These are phyloP conservation scores for Marvania coccoides DNA, from an alignment of 139 green algal species.

Conservation along the genomic window DNA sequence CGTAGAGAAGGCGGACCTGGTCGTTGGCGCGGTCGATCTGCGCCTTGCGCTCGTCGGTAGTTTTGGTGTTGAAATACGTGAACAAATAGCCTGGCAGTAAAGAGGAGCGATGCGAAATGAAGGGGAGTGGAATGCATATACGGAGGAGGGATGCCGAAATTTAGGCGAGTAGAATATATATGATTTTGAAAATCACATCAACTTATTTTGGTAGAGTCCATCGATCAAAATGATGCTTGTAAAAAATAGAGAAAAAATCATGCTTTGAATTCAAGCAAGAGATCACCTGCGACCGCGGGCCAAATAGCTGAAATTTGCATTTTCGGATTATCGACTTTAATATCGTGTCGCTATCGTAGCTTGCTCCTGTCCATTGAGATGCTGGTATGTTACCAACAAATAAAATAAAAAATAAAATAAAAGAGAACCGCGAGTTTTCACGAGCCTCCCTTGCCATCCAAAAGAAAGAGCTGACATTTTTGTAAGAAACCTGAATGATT, in stretches of 20 bases:
- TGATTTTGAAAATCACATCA: not conserved
- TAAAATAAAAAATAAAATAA: too few relatives aligned
- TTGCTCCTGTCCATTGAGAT: too few relatives aligned
- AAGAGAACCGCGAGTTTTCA: too few relatives aligned
- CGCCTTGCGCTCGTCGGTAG: slow-evolving; percentile 69
- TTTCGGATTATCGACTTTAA: too few relatives aligned
- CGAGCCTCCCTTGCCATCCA: too few relatives aligned
- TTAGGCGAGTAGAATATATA: not conserved
- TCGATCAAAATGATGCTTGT: not conserved
- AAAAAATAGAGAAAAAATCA: not conserved
- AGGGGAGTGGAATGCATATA: not conserved
- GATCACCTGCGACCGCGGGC: slow-evolving; percentile 2
- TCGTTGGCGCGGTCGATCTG: slow-evolving; percentile 80
- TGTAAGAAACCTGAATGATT: too few relatives aligned
- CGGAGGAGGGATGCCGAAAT: too few relatives aligned
- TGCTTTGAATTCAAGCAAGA: not conserved
- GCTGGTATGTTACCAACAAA: too few relatives aligned
- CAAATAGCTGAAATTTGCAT: not conserved
- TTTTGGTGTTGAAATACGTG: slow-evolving; percentile 74
- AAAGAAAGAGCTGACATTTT: too few relatives aligned
- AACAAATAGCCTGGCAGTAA: slow-evolving; percentile 61
- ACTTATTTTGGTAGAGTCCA: not conserved
- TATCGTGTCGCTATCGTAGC: too few relatives aligned
- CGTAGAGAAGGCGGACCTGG: slow-evolving; percentile 72
- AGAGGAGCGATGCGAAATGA: not conserved